Conservation (phyloP, 768 basidiomycete genomes). For the Multifurca ochricompacta region DNA sequence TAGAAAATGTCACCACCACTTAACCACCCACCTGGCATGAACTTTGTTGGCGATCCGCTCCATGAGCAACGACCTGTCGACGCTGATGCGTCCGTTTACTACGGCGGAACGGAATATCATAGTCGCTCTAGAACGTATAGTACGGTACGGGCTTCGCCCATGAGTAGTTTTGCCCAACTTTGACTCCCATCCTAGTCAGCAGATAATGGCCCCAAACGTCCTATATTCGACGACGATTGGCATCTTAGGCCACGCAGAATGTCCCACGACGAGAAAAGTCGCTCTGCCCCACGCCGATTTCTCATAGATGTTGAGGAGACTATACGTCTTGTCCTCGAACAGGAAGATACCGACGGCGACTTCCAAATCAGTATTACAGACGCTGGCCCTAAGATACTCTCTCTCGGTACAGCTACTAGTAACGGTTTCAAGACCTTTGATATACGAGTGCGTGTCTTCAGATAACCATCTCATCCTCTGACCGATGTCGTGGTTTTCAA, state of each 20-base stretch:
- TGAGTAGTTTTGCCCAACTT: not conserved
- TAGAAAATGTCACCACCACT: constrained; percentile 55
- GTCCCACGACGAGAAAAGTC: constrained; percentile 87
- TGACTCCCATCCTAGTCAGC: constrained; percentile 10
- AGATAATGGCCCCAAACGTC: constrained; percentile 46
- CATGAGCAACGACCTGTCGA: constrained; percentile 38
- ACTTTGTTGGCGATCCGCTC: constrained; percentile 54
- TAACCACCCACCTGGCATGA: constrained; percentile 54
- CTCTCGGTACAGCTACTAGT: constrained; percentile 91
- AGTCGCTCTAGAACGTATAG: constrained; percentile 85
- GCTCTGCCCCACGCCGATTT: constrained; percentile 73
- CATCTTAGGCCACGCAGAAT: constrained; percentile 69
- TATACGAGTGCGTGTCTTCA: constrained; percentile 58
- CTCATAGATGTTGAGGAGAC: constrained; percentile 98
- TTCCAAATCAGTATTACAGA: constrained; percentile 96
- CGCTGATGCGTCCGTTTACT: constrained; percentile 73
- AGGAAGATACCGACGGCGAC: constrained; percentile 96
- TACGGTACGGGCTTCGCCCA: constrained; percentile 44
- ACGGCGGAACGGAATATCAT: constrained; percentile 71
- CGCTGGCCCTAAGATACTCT: constrained; percentile 93
- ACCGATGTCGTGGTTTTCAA: constrained; percentile 16
- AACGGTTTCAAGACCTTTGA: constrained; percentile 99
- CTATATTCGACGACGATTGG: constrained; percentile 70
- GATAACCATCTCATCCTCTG: constrained; percentile 2
- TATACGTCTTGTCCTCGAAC: constrained; percentile 90